Evolutionary conservation across 495 filamentous ascomycete genomes (phyloP).

Genomic region (Penicillium angulare): DNA sequence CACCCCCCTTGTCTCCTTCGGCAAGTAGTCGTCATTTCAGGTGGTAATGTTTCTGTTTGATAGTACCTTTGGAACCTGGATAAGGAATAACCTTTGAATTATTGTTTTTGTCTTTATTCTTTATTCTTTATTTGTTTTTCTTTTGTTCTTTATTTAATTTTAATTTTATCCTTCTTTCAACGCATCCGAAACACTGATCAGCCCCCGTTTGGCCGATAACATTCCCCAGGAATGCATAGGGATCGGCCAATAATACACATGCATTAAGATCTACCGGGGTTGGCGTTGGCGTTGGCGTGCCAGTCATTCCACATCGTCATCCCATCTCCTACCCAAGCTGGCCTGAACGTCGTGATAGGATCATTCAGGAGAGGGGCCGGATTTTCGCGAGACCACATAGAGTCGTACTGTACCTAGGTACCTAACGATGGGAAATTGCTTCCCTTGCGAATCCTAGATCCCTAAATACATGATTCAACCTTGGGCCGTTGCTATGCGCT

Average conservation of each 20-base stretch:
- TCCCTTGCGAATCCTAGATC: no score
- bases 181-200: slow-evolving; percentile 31
- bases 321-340: slow-evolving; percentile 17
- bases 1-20: background rate
- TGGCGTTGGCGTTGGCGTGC: slow-evolving; percentile 5
- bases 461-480: slow-evolving; percentile 6
- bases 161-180: no score
- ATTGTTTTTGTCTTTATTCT: background rate
- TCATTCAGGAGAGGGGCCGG: slow-evolving; percentile 3
- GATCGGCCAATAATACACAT: slow-evolving; percentile 26
- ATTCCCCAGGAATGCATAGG: slow-evolving; percentile 27
- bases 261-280: slow-evolving; percentile 17
- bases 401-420: slow-evolving; percentile 6
- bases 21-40: slow-evolving; percentile 3
- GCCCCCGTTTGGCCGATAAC: slow-evolving; percentile 24
- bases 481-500: slow-evolving; percentile 19
- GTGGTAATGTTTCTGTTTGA: no score
- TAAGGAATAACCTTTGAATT: no score
- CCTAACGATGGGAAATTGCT: slow-evolving; percentile 6
- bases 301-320: slow-evolving; percentile 31
- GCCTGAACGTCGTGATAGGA: slow-evolving; percentile 20
- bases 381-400: background rate
- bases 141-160: no score
- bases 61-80: no score
- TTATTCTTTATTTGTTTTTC: background rate